A percentile compares a stretch with the other conserved stretches of the same genome.
These are phyloP conservation scores for Psilocybe cyanescens DNA, from an alignment of 768 basidiomycete genomes.

Conservation along the genomic window DNA sequence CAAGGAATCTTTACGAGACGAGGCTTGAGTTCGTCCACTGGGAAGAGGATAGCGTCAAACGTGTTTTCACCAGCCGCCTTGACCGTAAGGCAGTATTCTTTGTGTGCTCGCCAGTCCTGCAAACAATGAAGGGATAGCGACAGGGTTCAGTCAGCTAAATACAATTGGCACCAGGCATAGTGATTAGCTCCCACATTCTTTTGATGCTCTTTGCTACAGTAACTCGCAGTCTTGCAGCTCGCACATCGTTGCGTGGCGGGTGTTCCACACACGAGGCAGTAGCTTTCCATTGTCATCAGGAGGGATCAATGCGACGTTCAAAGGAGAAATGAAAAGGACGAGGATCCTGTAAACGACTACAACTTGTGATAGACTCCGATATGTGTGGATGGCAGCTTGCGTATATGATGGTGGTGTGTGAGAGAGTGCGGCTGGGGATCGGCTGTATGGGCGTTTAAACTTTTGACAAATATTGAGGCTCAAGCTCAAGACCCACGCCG, in stretches of 20 bases:
- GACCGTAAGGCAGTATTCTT: slow-evolving; percentile 8
- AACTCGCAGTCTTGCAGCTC: slow-evolving; percentile 4
- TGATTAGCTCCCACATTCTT: background rate
- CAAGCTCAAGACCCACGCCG: no score
- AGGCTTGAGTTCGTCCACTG: slow-evolving; percentile 3
- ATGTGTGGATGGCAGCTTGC: no score
- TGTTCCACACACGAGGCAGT: slow-evolving; percentile 3
- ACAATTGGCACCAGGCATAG: background rate
- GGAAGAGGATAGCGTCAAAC: slow-evolving; percentile 8
- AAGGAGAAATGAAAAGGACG: no score
- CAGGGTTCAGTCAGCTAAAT: background rate
- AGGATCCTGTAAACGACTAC: no score
- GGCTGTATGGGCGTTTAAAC: no score
- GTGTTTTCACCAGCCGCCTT: background rate
- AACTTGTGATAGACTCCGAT: no score
- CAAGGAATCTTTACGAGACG: slow-evolving; percentile 8
- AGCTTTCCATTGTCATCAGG: no score
- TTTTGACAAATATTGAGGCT: no score
- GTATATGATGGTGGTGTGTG: no score
- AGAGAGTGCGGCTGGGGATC: no score
- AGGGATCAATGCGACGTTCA: no score
- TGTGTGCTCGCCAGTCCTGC: slow-evolving; percentile 10
- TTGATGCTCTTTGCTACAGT: slow-evolving; percentile 9
- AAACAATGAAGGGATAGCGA: background rate
- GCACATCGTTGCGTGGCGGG: slow-evolving; percentile 4